A percentile compares a stretch with the other conserved stretches of the same genome.
Evolutionary conservation across 2,329 filamentous ascomycete species (phyloP).

Genomic region (Lomentospora prolificans): DNA sequence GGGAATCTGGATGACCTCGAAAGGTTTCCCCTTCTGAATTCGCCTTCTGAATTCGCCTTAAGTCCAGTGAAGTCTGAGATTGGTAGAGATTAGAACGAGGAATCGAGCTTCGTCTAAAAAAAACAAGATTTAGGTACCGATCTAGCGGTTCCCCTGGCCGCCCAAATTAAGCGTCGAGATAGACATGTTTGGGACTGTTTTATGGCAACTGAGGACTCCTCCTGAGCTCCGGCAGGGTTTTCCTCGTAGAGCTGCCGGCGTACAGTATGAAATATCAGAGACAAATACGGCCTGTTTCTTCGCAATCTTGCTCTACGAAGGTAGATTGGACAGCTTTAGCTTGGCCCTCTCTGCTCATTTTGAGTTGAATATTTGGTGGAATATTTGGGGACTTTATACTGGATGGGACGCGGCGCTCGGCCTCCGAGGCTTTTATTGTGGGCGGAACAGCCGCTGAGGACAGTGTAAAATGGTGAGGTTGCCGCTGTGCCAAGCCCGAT

Average conservation of each 20-base stretch:
- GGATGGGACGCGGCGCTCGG: neutral
- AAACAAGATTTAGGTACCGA: no score
- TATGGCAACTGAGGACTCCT: no score
- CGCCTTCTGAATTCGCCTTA: no score
- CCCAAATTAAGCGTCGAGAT: no score
- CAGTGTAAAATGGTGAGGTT: neutral
- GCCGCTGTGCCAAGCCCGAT: neutral
- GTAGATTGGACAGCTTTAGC: neutral
- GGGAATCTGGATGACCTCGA: no score
- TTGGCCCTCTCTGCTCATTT: neutral
- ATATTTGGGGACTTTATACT: neutral
- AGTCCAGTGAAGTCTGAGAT: no score
- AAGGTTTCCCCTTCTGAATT: no score
- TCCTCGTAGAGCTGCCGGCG: neutral
- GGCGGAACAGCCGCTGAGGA: neutral
- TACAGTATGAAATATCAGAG: neutral
- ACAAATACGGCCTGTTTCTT: neutral
- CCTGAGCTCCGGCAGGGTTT: neutral
- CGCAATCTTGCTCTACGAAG: neutral
- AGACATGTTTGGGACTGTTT: no score
- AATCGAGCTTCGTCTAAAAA: no score
- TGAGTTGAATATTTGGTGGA: neutral
- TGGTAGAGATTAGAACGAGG: no score
- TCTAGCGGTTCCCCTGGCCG: no score
- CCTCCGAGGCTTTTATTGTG: neutral